These are phyloP conservation scores for Leccinum disarticulatum DNA, from an alignment of 768 basidiomycete genomes.

Conservation along the genomic window DNA sequence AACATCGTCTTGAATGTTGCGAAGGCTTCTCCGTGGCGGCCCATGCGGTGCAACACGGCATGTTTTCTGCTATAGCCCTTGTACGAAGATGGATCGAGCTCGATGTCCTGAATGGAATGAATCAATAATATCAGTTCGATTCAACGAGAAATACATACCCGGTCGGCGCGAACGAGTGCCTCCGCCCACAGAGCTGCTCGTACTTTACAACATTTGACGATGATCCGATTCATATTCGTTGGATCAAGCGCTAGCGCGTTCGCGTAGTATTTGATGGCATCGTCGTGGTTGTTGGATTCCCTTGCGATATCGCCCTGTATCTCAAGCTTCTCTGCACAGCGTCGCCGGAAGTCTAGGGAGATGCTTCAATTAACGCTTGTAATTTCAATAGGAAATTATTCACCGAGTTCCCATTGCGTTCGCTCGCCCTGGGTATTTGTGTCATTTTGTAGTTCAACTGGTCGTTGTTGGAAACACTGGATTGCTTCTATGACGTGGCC, in stretches of 20 bases:
- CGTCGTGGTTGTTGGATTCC: not conserved
- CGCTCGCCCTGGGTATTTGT: not conserved
- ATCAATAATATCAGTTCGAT: not conserved
- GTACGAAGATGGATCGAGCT: not conserved
- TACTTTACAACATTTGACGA: not conserved
- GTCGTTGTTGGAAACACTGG: conserved; percentile 1
- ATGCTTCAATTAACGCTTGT: too few species aligned
- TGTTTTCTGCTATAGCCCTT: not conserved
- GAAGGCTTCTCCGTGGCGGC: not conserved
- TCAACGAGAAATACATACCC: not conserved
- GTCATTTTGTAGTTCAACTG: not conserved
- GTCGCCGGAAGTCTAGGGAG: not conserved
- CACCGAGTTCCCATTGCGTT: conserved; percentile 2
- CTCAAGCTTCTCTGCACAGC: not conserved
- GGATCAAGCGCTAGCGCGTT: not conserved
- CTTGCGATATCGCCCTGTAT: not conserved
- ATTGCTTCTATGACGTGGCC: not conserved
- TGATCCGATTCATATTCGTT: not conserved
- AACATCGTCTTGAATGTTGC: not conserved
- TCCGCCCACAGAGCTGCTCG: not conserved
- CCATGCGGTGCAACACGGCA: not conserved
- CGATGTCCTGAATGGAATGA: not conserved
- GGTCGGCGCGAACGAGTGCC: not conserved
- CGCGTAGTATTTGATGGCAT: not conserved
- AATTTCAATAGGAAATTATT: not conserved